Evolutionary conservation across 2,329 filamentous ascomycete genomes (phyloP), one percentile per base, ranked within the genome.

Genomic region (Cadophora sp.): DNA sequence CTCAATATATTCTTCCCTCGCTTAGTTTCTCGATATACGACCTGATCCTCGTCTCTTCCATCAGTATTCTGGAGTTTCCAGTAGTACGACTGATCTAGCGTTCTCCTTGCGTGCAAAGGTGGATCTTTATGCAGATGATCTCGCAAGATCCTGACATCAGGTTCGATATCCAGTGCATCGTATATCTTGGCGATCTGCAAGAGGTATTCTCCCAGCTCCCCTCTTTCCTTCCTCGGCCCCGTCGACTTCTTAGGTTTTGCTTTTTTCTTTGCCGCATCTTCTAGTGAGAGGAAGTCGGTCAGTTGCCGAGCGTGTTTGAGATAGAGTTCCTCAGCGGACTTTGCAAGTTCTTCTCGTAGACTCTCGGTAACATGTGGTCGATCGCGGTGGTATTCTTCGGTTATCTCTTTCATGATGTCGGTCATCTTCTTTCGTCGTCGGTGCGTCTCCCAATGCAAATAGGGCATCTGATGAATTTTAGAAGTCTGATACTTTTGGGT

Each of bases 31-130:
- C 72, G 64, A 66, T 66, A 73, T 0, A 74, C 72, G 14, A 73
- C 71, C 45, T 73, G 72, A 53, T 73, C 72, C 22, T 66, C 59
- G 53, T 83, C 82, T 20, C 81, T 71, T 0, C 71, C 64, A 3
- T 74, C 69, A 0, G 81, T 83, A 11, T 78, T 76, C 0, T 76
- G 73, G 1, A 81, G 70, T 0, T 76, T 79, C 78, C 78, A 79
- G 47, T 79, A 79, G 62, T 82, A 83, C 0, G 78, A 78, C 66
- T 83, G 82, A 50, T 83, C 82, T 0, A 84, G 73, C 0, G 82
- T 83, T 1, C 82, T 73, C 0, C 82, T 76, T 0, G 80, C 78
- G 62, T 84, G 81, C 1, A 83, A 66, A 0, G 81, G 80, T 1
- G 70, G 66, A 11, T 50, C 33, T 16, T 20, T 48, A 30, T 70